These are phyloP conservation scores for Lipomyces starkeyi DNA, from an alignment of 805 yeast species.

Conservation along the genomic window DNA sequence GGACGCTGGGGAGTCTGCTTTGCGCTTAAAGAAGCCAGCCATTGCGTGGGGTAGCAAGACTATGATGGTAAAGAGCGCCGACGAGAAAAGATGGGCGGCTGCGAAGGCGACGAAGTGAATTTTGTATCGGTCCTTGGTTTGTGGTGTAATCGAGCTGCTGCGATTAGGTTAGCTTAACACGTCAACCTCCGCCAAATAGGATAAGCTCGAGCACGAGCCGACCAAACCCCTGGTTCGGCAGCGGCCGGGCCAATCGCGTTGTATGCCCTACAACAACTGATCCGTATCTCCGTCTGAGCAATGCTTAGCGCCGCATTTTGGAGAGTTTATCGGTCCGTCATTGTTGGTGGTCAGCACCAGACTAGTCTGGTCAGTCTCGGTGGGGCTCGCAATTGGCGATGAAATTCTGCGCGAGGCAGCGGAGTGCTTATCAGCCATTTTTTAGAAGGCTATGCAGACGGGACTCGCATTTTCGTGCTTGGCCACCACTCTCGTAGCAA, in stretches of 20 bases:
- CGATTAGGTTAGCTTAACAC: neutral
- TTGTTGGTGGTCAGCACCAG: no score
- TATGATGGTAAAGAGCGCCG: neutral
- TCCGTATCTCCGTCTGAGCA: no score
- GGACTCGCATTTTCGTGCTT: no score
- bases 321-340: neutral
- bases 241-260: neutral
- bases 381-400: no score
- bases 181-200: neutral
- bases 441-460: no score
- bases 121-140: neutral
- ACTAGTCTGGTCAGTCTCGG: no score
- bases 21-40: constrained; percentile 9
- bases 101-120: neutral
- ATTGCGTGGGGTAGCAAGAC: neutral
- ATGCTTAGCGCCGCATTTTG: neutral
- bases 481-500: no score
- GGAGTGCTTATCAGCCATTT: no score
- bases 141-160: neutral
- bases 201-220: constrained; percentile 5
- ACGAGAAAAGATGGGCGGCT: neutral
- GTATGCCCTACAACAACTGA: no score
- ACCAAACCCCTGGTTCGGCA: neutral
- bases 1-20: neutral
- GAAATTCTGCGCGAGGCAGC: no score